These are phyloP conservation scores for Monosporozyma solicola DNA, from an alignment of 805 yeast genomes.

Conservation along the genomic window DNA sequence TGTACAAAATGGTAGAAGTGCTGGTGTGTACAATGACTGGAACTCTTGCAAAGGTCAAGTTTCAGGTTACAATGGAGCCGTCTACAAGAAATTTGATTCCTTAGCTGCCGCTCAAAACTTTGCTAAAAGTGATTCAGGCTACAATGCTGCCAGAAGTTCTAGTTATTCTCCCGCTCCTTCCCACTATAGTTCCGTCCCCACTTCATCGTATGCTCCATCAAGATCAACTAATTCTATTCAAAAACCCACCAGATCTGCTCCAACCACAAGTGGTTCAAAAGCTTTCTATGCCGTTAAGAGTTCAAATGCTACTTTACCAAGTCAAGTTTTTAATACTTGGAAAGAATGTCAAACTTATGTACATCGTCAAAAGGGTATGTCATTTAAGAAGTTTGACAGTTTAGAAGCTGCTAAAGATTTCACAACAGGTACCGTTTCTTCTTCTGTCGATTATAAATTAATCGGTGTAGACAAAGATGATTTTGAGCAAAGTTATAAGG, in stretches of 20 bases:
- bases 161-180: background rate
- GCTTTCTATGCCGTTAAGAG: constrained; percentile 31
- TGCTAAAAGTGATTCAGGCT: constrained; percentile 7
- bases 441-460: constrained; percentile 12
- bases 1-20: constrained; percentile 41
- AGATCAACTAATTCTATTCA: background rate
- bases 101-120: constrained; percentile 42
- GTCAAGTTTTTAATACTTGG: constrained; percentile 29
- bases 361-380: constrained; percentile 31
- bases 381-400: constrained; percentile 36
- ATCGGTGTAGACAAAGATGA: constrained; percentile 10
- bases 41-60: constrained; percentile 43
- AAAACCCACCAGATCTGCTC: background rate
- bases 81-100: constrained; percentile 46
- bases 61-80: constrained; percentile 47
- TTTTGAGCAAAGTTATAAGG: constrained; percentile 9
- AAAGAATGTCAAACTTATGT: constrained; percentile 26
- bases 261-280: background rate
- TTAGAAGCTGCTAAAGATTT: constrained; percentile 30
- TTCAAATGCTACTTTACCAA: constrained; percentile 16
- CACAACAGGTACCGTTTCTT: constrained; percentile 13
- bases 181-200: background rate
- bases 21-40: constrained; percentile 61
- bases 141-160: background rate
- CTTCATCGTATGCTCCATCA: background rate